A percentile compares a stretch with the other conserved stretches of the same genome.
Conservation (phyloP, 495 filamentous ascomycete species). For the Talaromyces adpressus region DNA sequence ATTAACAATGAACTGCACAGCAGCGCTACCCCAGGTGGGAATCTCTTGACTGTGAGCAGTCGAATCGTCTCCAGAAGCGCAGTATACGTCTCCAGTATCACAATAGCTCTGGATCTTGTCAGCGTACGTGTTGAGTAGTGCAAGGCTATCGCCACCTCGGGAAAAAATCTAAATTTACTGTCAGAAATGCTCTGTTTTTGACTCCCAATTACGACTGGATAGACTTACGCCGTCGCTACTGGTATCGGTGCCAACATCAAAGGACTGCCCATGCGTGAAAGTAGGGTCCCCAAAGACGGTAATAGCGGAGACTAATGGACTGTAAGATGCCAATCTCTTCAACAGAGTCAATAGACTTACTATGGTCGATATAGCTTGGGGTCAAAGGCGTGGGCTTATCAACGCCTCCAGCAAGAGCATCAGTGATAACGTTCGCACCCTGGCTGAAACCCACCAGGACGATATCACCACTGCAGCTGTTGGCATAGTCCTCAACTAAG, state of each 20-base stretch:
- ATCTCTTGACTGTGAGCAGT: neutral
- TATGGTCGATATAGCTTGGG: neutral
- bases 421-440: neutral
- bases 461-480: neutral
- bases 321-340: neutral
- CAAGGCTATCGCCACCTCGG: neutral
- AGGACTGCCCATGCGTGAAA: neutral
- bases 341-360: neutral
- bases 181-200: neutral
- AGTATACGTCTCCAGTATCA: neutral
- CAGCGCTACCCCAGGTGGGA: neutral
- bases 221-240: neutral
- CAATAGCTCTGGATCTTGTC: neutral
- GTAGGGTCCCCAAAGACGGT: neutral
- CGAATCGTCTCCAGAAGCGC: neutral
- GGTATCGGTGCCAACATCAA: neutral
- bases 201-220: neutral
- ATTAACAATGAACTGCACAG: neutral
- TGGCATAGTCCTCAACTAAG: neutral
- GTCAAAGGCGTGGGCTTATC: slow-evolving; percentile 1
- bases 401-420: neutral
- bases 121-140: neutral
- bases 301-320: neutral
- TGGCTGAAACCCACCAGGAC: neutral
- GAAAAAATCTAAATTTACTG: neutral